phyloP scores from a whole-genome alignment of 768 basidiomycete genomes.

The Boletus insuetus region DNA sequence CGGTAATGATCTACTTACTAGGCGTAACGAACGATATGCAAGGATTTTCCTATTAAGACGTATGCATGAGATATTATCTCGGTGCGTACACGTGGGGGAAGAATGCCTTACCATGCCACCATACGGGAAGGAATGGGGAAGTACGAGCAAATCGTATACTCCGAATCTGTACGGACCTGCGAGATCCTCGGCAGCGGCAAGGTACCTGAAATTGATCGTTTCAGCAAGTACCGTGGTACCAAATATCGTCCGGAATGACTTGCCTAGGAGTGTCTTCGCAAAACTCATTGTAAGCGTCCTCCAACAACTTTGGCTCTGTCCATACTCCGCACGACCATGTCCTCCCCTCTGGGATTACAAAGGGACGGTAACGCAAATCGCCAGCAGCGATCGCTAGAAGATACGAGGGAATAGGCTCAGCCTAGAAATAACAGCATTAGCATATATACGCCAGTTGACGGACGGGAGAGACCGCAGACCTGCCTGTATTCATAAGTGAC shows the following conservation, averaged over 20 bases:
- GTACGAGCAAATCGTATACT: constrained; percentile 84
- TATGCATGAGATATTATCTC: neutral
- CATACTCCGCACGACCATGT: constrained; percentile 85
- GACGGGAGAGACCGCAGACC: constrained; percentile 38
- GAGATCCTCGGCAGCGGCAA: constrained; percentile 68
- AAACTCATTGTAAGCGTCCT: constrained; percentile 84
- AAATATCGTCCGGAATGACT: neutral
- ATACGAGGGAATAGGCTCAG: constrained; percentile 84
- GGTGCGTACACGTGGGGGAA: neutral
- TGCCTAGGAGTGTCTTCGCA: constrained; percentile 79
- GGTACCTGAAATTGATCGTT: constrained; percentile 47
- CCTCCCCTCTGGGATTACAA: constrained; percentile 56
- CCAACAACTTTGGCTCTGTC: constrained; percentile 85
- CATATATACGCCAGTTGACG: neutral
- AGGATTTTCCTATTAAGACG: constrained; percentile 68
- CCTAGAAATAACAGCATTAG: constrained; percentile 40
- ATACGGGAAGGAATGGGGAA: constrained; percentile 92
- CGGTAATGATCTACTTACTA: constrained; percentile 42
- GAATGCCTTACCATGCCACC: constrained; percentile 68
- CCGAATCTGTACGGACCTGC: constrained; percentile 78
- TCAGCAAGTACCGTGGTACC: too few relatives aligned
- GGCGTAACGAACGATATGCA: constrained; percentile 88
- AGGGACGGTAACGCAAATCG: constrained; percentile 70
- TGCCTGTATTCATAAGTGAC: constrained; percentile 79
- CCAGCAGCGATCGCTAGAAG: constrained; percentile 90